Conservation (phyloP, 225 moss, liverwort and hornwort genomes). For the Sphagnum tenellum region DNA sequence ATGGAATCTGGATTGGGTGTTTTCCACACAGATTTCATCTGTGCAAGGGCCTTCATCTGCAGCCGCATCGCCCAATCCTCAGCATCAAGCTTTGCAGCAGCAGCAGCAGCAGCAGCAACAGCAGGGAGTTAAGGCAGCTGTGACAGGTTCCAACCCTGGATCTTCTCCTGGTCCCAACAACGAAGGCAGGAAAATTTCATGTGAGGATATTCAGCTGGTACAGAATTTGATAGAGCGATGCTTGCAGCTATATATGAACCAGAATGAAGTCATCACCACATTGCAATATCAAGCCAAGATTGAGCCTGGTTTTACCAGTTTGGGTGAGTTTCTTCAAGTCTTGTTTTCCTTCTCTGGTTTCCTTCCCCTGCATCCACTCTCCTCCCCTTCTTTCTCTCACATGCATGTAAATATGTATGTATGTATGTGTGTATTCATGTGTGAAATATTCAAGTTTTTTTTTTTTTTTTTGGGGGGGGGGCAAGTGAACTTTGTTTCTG, state of each 20-base stretch:
- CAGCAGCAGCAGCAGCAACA: not conserved
- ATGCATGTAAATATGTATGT: too few species aligned
- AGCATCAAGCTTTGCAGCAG: not conserved
- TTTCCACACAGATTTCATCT: too few species aligned
- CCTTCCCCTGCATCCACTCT: too few species aligned
- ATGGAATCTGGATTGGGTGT: too few species aligned
- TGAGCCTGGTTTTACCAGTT: conserved; percentile 96
- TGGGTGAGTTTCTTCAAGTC: conserved; percentile 39
- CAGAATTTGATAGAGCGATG: conserved; percentile 98
- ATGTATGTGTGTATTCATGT: too few species aligned
- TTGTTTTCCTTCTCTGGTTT: too few species aligned
- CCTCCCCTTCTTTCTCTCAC: too few species aligned
- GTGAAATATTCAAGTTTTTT: too few species aligned
- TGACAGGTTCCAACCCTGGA: conserved; percentile 23
- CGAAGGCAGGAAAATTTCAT: conserved; percentile 92
- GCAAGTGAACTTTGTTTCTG: too few species aligned
- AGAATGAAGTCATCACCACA: conserved; percentile 87
- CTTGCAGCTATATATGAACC: conserved; percentile 97
- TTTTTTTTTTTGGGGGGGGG: too few species aligned
- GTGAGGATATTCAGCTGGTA: conserved; percentile 88
- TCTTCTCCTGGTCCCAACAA: conserved; percentile 40
- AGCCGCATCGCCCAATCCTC: not conserved
- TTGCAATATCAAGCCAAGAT: conserved; percentile 98
- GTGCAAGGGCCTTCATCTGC: too few species aligned
- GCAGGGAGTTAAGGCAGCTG: conserved; percentile 38